Base-by-base conservation (phyloP, 1,284 basidiomycete species). In the Ceratobasidium sp. region DNA sequence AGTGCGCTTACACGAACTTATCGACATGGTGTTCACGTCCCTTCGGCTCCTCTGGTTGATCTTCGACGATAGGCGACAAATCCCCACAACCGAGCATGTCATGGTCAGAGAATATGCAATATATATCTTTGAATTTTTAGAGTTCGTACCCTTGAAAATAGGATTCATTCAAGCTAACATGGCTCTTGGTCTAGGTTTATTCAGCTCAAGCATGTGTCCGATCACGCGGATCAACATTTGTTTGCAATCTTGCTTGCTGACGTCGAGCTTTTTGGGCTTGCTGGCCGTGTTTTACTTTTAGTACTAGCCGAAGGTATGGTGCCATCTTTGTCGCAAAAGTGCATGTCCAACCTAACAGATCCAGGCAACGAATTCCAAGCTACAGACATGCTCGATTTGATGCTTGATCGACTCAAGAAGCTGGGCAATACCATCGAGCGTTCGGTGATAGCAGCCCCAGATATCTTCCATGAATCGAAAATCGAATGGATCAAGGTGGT, bases 401-500 rank as follows among this genome's bases (percentile, higher is more conserved):
- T 59, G 32, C 29, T 59, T 22, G 6, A 29, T 15, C 8, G 8
- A 19, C 9, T 59, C 29, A 59, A 19, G 17, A 59, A 59, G 9
- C 29, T 37, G 8, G 34, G 29, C 37, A 6, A 37, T 19, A 59
- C 37, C 13, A 34, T 59, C 34, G 13, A 13, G 3, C 7, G 3
- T 8, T 19, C 43, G 22, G 46, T 34, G 5, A 15, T 3, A 9
- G 32, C 25, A 22, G 44, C 40, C 8, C 64, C 40, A 6, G 17
- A 66, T 43, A 44, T 46, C 44, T 51, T 66, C 29, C 4, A 7
- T 25, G 25, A 66, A 9, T 49, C 64, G 17, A 49, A 49, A 49
- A 25, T 66, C 64, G 46, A 32, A 66, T 66, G 64, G 64, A 11
- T 8, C 15, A 66, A 66, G 34, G 64, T 66, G 5, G 15, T 51